Percentiles rank a stretch among this genome's conserved stretches.
Conservation (phyloP, 495 filamentous ascomycete genomes). For the Penicillium simplicissimum region DNA sequence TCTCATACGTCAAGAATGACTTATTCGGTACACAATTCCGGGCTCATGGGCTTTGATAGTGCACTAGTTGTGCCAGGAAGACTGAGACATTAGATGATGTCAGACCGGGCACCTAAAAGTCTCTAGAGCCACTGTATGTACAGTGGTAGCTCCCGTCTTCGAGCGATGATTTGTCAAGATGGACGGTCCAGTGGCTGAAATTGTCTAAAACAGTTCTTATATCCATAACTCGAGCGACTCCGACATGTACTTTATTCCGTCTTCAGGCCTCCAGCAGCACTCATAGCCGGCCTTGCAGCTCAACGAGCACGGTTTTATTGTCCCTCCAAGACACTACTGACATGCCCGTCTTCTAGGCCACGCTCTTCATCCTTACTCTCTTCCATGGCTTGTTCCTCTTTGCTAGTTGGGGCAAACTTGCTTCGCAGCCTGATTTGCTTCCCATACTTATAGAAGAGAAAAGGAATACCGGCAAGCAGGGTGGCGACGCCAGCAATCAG, state of each 20-base stretch:
- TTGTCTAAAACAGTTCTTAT: neutral
- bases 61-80: neutral
- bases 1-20: neutral
- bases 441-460: slow-evolving; percentile 54
- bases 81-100: neutral
- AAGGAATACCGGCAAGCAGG: slow-evolving; percentile 47
- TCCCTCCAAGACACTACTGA: neutral
- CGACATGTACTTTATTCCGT: neutral
- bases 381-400: neutral
- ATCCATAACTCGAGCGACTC: neutral
- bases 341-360: neutral
- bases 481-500: slow-evolving; percentile 47
- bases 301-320: neutral
- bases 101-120: neutral
- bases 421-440: slow-evolving; percentile 41
- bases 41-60: neutral
- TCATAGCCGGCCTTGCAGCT: neutral
- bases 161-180: neutral
- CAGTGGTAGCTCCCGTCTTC: neutral
- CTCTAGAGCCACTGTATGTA: neutral
- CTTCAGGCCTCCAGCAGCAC: neutral
- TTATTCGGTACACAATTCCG: neutral
- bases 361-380: slow-evolving; percentile 5
- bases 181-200: neutral
- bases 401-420: slow-evolving; percentile 35